Percentiles rank a stretch among this genome's conserved stretches.
Evolutionary conservation across 495 filamentous ascomycete genomes (phyloP).

Genomic region (Aspergillus leporis): DNA sequence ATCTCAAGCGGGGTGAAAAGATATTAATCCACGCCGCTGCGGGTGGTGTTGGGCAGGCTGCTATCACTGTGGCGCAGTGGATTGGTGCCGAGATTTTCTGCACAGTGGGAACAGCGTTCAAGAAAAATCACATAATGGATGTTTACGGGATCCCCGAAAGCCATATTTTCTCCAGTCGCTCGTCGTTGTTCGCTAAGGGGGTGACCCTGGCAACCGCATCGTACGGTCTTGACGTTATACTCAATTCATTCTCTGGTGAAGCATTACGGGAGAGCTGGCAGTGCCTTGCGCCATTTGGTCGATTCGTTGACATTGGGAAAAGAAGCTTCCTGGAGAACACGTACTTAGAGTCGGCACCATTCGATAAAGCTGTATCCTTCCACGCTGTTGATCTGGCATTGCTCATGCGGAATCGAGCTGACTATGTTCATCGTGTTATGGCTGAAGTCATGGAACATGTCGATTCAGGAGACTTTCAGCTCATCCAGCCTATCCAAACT

Average conservation of each 20-base stretch:
- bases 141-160: conserved; percentile 34
- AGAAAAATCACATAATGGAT: conserved; percentile 34
- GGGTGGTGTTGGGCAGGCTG: conserved; percentile 24
- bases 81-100: conserved; percentile 32
- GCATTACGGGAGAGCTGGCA: conserved; percentile 51
- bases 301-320: conserved; percentile 46
- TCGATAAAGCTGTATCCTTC: conserved; percentile 42
- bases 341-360: conserved; percentile 41
- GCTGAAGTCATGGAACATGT: conserved; percentile 29
- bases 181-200: neutral
- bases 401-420: conserved; percentile 31
- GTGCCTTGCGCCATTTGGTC: conserved; percentile 57
- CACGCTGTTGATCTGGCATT: conserved; percentile 30
- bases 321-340: conserved; percentile 25
- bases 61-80: conserved; percentile 13
- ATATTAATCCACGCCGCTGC: conserved; percentile 28
- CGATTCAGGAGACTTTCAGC: conserved; percentile 23
- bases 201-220: conserved; percentile 29
- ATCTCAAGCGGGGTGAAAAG: conserved; percentile 22
- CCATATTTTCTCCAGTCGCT: conserved; percentile 49
- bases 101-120: conserved; percentile 44
- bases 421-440: conserved; percentile 37
- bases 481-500: conserved; percentile 37
- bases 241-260: conserved; percentile 55
- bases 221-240: conserved; percentile 54